Conservation (phyloP, 1,284 basidiomycete species). For the Marasmius oreades region DNA sequence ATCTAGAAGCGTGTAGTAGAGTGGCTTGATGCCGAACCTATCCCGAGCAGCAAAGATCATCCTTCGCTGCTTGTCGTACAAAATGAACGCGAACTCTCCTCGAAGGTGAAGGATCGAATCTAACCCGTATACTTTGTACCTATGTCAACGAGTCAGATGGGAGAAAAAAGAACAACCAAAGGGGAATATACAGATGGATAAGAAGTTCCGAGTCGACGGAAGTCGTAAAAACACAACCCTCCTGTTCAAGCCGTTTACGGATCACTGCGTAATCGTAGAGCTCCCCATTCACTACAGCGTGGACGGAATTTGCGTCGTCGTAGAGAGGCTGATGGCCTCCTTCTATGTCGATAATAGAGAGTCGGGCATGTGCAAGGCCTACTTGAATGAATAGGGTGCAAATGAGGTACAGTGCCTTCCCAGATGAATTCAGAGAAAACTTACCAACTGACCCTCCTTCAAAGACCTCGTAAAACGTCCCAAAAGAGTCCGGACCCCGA, state of each 20-base stretch:
- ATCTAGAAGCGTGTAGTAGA: slow-evolving; percentile 20
- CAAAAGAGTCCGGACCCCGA: slow-evolving; percentile 6
- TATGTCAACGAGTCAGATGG: neutral
- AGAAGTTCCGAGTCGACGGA: slow-evolving; percentile 18
- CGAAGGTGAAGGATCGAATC: slow-evolving; percentile 12
- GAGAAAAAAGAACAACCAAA: no score
- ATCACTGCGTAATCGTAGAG: slow-evolving; percentile 21
- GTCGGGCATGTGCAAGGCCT: slow-evolving; percentile 20
- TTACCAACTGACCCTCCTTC: slow-evolving; percentile 6
- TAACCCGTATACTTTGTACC: slow-evolving; percentile 15
- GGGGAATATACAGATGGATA: slow-evolving; percentile 13
- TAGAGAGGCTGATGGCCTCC: slow-evolving; percentile 21
- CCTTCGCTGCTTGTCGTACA: slow-evolving; percentile 18
- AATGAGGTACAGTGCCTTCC: neutral
- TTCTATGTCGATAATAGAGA: slow-evolving; percentile 20
- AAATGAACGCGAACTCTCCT: slow-evolving; percentile 22
- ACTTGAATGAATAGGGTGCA: neutral
- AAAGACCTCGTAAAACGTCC: slow-evolving; percentile 1
- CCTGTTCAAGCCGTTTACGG: slow-evolving; percentile 14
- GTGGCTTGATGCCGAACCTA: slow-evolving; percentile 21
- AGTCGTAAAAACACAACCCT: slow-evolving; percentile 19
- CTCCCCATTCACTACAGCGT: slow-evolving; percentile 20
- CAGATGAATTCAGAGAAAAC: neutral
- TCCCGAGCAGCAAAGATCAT: slow-evolving; percentile 19
- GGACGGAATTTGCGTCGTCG: slow-evolving; percentile 16